Conservation (phyloP, 2,329 filamentous ascomycete genomes). For the Xylaria sp. region DNA sequence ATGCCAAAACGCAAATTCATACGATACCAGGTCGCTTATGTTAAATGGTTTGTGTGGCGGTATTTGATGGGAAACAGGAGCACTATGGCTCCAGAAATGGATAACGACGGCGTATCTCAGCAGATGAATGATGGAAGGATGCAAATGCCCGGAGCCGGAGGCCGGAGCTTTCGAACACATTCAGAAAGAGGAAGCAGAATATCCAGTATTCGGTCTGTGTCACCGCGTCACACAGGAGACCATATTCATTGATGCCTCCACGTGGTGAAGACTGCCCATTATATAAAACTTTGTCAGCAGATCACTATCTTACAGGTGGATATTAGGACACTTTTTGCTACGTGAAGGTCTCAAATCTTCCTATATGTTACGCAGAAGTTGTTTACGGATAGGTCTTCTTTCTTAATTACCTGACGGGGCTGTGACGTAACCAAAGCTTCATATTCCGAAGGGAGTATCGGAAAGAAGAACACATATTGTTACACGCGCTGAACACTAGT, state of each 20-base stretch:
- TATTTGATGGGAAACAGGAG: neutral
- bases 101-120: neutral
- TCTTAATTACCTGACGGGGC: too few species aligned
- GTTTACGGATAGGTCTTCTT: too few species aligned
- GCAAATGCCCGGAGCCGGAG: neutral
- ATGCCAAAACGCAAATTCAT: constrained; percentile 1
- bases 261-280: too few species aligned
- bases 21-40: neutral
- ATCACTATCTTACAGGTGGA: too few species aligned
- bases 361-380: too few species aligned
- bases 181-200: neutral
- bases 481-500: too few species aligned
- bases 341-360: too few species aligned
- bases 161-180: neutral
- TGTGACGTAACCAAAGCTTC: too few species aligned
- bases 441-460: too few species aligned
- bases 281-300: too few species aligned
- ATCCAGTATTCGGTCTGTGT: neutral
- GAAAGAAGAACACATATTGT: too few species aligned
- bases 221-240: neutral
- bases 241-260: neutral
- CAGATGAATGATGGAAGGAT: neutral
- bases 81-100: neutral
- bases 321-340: too few species aligned
- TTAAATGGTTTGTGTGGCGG: constrained; percentile 2